These are phyloP conservation scores for Thyridium curvatum DNA, from an alignment of 2,329 filamentous ascomycete genomes.

Conservation along the genomic window DNA sequence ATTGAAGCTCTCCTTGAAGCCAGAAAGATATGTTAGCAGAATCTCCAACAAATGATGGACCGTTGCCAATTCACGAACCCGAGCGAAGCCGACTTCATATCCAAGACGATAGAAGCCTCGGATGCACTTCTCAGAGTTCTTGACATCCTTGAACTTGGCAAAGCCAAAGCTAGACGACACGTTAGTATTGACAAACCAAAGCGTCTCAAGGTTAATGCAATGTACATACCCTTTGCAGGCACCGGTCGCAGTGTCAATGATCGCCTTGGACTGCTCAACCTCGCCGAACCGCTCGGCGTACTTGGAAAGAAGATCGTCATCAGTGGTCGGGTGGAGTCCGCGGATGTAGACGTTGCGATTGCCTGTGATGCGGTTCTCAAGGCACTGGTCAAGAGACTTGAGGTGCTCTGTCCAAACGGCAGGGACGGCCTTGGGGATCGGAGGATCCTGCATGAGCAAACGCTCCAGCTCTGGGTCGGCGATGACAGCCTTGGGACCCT, in stretches of 20 bases:
- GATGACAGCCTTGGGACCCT: slow-evolving; percentile 30
- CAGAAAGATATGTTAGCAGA: slow-evolving; percentile 19
- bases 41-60: no score
- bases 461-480: slow-evolving; percentile 52
- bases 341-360: slow-evolving; percentile 99
- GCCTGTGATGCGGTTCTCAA: slow-evolving; percentile 84
- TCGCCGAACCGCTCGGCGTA: slow-evolving; percentile 86
- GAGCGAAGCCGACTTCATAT: slow-evolving; percentile 95
- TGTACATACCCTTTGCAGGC: slow-evolving; percentile 84
- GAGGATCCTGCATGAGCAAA: slow-evolving; percentile 67
- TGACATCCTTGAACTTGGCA: slow-evolving; percentile 85
- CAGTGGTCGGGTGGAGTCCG: slow-evolving; percentile 89
- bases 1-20: slow-evolving; percentile 84
- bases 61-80: slow-evolving; percentile 48
- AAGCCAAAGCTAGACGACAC: slow-evolving; percentile 72
- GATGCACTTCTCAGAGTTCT: slow-evolving; percentile 92
- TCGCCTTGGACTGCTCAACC: slow-evolving; percentile 96
- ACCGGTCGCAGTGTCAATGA: slow-evolving; percentile 89
- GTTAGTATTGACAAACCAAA: not conserved
- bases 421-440: slow-evolving; percentile 82
- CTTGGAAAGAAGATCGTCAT: slow-evolving; percentile 77
- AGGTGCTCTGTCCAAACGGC: slow-evolving; percentile 82
- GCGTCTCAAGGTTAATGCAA: not conserved
- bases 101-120: slow-evolving; percentile 89
- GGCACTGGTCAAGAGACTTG: slow-evolving; percentile 86